These are phyloP conservation scores for Monilinia vaccinii-corymbosi DNA, from an alignment of 2,329 filamentous ascomycete genomes.

Conservation along the genomic window DNA sequence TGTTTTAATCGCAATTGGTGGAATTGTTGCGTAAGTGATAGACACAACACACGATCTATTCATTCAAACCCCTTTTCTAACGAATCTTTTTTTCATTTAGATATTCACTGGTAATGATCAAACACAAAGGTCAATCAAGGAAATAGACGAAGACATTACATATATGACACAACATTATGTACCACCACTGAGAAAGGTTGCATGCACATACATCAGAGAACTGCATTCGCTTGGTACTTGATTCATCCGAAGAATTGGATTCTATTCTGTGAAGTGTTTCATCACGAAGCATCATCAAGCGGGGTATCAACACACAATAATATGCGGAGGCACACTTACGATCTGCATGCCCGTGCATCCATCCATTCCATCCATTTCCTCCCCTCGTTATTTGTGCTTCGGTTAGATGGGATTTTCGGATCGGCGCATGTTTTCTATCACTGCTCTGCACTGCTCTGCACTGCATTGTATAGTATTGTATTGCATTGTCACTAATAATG, in stretches of 20 bases:
- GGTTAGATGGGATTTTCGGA: not conserved
- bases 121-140: constrained; percentile 29
- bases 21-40: constrained; percentile 45
- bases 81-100: constrained; percentile 25
- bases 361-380: not conserved
- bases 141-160: constrained; percentile 12
- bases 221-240: not conserved
- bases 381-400: not conserved
- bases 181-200: not conserved
- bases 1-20: constrained; percentile 46
- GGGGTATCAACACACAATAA: not conserved
- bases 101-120: constrained; percentile 41
- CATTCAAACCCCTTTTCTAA: not conserved
- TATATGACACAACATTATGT: not conserved
- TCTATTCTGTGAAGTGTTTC: not conserved
- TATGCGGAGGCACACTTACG: not conserved
- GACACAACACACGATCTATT: not conserved
- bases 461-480: not conserved
- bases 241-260: not conserved
- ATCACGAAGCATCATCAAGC: not conserved
- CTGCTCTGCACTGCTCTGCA: not conserved
- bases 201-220: no score
- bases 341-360: not conserved
- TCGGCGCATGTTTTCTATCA: no score
- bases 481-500: not conserved